phyloP scores from a whole-genome alignment of 495 filamentous ascomycete species.

The Penicillium roqueforti region DNA sequence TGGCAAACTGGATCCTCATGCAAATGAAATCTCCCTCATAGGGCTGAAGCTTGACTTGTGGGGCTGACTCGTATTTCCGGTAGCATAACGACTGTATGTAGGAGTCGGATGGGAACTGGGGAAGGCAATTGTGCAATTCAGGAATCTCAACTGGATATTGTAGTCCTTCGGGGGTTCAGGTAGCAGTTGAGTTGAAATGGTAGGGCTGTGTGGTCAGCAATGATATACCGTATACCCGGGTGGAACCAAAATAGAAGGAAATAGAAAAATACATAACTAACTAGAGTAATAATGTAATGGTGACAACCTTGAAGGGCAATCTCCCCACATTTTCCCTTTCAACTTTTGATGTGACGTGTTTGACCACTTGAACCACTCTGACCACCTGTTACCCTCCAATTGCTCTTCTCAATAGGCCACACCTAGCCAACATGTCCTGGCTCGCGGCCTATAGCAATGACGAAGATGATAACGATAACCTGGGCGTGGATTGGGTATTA shows the following conservation, averaged over 20 bases:
- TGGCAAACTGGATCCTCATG: constrained; percentile 9
- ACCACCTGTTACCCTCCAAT: background rate
- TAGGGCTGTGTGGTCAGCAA: background rate
- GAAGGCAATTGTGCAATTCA: background rate
- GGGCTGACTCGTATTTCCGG: constrained; percentile 1
- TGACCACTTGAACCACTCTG: background rate
- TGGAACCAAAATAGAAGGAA: background rate
- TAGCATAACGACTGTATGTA: background rate
- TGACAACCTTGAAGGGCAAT: background rate
- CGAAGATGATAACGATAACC: constrained; percentile 33
- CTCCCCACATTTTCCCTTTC: background rate
- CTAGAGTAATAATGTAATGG: background rate
- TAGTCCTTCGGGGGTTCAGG: background rate
- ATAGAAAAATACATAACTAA: background rate
- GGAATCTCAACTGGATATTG: background rate
- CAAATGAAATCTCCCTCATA: constrained; percentile 15
- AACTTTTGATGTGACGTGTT: background rate
- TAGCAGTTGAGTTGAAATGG: background rate
- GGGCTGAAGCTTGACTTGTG: constrained; percentile 28
- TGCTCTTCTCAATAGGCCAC: background rate
- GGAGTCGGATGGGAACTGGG: background rate
- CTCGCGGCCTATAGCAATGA: constrained; percentile 24
- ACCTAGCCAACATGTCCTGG: constrained; percentile 22
- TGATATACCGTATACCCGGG: background rate
- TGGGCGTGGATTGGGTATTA: constrained; percentile 44